Evolutionary conservation across 2,329 filamentous ascomycete species (phyloP).

Genomic region (Fusarium pilosicola): DNA sequence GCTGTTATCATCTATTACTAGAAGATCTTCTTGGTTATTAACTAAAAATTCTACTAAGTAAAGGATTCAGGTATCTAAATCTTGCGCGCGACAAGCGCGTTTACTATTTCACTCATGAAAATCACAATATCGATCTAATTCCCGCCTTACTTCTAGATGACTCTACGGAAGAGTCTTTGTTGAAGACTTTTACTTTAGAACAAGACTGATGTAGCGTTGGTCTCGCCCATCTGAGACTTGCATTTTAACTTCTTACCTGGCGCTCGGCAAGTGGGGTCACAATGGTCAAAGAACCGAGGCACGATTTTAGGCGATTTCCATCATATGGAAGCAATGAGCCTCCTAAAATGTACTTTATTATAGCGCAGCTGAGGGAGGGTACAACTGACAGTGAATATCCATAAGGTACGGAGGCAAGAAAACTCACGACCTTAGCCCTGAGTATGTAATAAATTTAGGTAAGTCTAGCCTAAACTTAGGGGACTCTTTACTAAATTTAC

Average conservation of each 20-base stretch:
- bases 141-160: neutral
- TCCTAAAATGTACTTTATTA: neutral
- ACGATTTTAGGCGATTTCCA: slow-evolving; percentile 6
- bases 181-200: neutral
- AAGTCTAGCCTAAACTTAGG: neutral
- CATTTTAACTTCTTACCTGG: slow-evolving; percentile 17
- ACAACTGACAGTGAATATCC: neutral
- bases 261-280: slow-evolving; percentile 21
- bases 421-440: neutral
- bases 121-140: neutral
- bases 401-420: neutral
- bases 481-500: neutral
- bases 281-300: slow-evolving; percentile 30
- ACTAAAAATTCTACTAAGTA: too few relatives aligned
- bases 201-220: neutral
- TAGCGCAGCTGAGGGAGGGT: neutral
- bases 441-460: neutral
- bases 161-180: neutral
- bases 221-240: neutral
- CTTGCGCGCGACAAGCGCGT: neutral
- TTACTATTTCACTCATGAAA: neutral
- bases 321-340: neutral
- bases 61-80: neutral
- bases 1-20: neutral
- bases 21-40: neutral